Base-by-base conservation (phyloP, 768 basidiomycete species). In the Dioszegia aurantiaca region DNA sequence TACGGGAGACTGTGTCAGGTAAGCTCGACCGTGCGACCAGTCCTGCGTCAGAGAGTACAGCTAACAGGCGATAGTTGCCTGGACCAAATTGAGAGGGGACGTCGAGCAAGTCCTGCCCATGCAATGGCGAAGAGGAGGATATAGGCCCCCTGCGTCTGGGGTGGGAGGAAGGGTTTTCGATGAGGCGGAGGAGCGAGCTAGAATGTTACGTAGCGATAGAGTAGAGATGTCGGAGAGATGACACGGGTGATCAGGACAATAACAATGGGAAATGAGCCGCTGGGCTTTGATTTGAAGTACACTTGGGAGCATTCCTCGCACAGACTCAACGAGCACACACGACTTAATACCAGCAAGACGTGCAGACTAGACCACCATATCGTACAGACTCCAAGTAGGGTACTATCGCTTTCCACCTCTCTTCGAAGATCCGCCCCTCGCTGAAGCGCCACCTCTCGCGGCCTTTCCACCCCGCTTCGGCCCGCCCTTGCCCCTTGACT, bases 211-310 rank as follows among this genome's bases (percentile, higher is more conserved):
- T 17, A 31, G 42, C 3, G 67, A 73, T 19, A 54, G 52, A n/a
- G 9, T 73, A 27, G 71, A 70, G 49, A 73, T 73, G 71, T 64
- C 66, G 1, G 71, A 70, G 49, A 56, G 71, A 56, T 62, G 47
- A 47, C 4, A 12, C 46, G 9, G 9, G 36, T 9, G 36, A 37
- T 9, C 36, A n/a, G n/a, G n/a, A n/a, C n/a, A n/a, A n/a, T n/a
- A n/a, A n/a, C n/a, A n/a, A n/a, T n/a, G n/a, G n/a, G n/a, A n/a
- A n/a, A n/a, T n/a, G n/a, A n/a, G n/a, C n/a, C n/a, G n/a, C n/a
- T n/a, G n/a, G n/a, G n/a, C n/a, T n/a, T n/a, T n/a, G n/a, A n/a
- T n/a, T n/a, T n/a, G n/a, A n/a, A n/a, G n/a, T n/a, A n/a, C n/a
- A n/a, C n/a, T n/a, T n/a, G n/a, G n/a, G n/a, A n/a, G n/a, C n/a